Conservation (phyloP, 495 filamentous ascomycete genomes). For the Xylaria nigripes region DNA sequence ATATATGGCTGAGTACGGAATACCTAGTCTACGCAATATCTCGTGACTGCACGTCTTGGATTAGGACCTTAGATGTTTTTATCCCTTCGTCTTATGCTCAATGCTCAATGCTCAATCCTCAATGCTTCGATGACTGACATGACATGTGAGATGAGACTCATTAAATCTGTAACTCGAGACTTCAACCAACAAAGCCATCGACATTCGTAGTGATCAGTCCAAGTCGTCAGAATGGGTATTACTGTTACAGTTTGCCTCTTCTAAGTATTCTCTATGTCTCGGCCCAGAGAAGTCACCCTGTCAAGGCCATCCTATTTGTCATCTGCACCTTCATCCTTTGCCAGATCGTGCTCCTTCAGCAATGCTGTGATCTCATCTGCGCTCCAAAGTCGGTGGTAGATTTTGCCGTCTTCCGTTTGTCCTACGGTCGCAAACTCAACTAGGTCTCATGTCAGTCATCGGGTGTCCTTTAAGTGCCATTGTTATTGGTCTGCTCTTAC, state of each 20-base stretch:
- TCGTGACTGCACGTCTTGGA: too few species aligned
- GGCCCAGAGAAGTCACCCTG: background rate
- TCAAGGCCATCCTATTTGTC: conserved; percentile 34
- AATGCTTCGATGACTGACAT: too few species aligned
- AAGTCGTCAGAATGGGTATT: background rate
- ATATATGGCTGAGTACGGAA: too few species aligned
- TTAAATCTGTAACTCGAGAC: background rate
- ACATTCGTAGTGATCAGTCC: background rate
- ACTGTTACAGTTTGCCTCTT: conserved; percentile 4
- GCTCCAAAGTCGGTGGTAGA: conserved; percentile 96
- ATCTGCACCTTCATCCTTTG: conserved; percentile 76
- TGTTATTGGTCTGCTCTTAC: conserved; percentile 37
- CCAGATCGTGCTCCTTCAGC: conserved; percentile 89
- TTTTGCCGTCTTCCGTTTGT: conserved; percentile 85
- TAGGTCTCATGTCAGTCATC: conserved; percentile 36
- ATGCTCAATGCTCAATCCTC: too few species aligned
- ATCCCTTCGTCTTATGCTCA: too few species aligned
- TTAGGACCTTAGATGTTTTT: too few species aligned
- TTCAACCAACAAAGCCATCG: background rate
- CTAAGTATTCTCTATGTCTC: conserved; percentile 9
- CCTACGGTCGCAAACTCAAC: conserved; percentile 99
- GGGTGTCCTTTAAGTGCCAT: conserved; percentile 3
- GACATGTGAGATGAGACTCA: too few species aligned
- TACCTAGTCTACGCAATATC: too few species aligned
- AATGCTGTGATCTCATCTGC: conserved; percentile 94